These are phyloP conservation scores for Fusarium sp. DNA, from an alignment of 2,329 filamentous ascomycete genomes.

Conservation along the genomic window DNA sequence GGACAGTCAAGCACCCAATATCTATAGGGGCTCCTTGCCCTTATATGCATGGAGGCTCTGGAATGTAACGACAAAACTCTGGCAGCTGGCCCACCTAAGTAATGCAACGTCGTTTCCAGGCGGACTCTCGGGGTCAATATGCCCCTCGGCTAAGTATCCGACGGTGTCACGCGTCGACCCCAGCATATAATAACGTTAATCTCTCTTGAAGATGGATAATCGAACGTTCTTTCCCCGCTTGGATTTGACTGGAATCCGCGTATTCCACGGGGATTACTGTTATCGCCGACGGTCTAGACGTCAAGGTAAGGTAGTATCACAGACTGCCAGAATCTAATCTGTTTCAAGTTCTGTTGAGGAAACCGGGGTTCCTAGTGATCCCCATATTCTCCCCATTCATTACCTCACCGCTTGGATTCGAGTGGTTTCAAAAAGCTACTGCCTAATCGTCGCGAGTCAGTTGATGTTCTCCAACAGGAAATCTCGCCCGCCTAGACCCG, in stretches of 20 bases:
- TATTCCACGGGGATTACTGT: neutral
- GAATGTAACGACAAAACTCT: neutral
- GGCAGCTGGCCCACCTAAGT: neutral
- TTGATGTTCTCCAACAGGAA: neutral
- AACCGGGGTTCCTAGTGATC: neutral
- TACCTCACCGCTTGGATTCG: neutral
- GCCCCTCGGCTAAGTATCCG: neutral
- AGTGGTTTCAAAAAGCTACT: neutral
- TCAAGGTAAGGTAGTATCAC: neutral
- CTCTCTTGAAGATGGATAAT: neutral
- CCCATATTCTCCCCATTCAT: neutral
- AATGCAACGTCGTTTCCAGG: neutral
- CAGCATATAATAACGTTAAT: neutral
- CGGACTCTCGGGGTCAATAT: neutral
- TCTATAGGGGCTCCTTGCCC: neutral
- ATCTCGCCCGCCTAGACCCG: neutral
- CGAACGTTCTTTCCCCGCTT: neutral
- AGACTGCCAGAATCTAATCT: neutral
- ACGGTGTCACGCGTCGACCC: neutral
- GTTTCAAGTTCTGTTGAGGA: slow-evolving; percentile 1
- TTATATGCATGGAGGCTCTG: neutral
- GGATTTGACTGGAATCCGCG: neutral
- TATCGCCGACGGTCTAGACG: neutral
- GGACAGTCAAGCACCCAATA: neutral
- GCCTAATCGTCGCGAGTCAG: neutral